phyloP scores from a whole-genome alignment of 2,329 filamentous ascomycete species.

The Talaromyces funiculosus region DNA sequence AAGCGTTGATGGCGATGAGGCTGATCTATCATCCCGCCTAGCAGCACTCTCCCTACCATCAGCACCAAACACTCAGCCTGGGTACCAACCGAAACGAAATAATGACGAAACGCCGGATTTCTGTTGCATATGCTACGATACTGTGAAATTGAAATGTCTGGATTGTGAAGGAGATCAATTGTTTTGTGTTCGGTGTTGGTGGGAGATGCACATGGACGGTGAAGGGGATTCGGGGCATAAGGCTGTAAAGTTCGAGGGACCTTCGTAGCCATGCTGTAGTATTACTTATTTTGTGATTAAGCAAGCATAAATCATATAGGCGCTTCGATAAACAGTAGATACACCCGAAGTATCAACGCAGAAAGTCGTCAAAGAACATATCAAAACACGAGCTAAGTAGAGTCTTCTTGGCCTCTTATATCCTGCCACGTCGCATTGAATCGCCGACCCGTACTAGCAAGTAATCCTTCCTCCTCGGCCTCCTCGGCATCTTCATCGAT shows the following conservation, averaged over 20 bases:
- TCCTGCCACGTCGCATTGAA: constrained; percentile 88
- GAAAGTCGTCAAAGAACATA: neutral
- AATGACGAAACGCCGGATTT: constrained; percentile 40
- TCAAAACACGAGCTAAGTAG: neutral
- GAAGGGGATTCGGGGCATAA: constrained; percentile 62
- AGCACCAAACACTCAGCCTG: constrained; percentile 10
- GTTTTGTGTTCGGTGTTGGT: constrained; percentile 75
- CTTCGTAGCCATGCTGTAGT: constrained; percentile 12
- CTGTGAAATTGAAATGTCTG: constrained; percentile 65
- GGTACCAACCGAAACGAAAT: neutral
- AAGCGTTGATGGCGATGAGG: neutral
- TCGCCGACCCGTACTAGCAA: constrained; percentile 74
- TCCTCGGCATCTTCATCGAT: constrained; percentile 84
- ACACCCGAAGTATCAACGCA: neutral
- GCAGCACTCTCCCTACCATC: constrained; percentile 12
- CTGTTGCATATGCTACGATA: constrained; percentile 78
- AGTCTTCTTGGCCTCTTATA: constrained; percentile 39
- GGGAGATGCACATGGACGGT: constrained; percentile 68
- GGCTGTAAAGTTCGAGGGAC: constrained; percentile 54
- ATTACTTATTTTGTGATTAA: neutral
- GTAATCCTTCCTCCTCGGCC: constrained; percentile 86
- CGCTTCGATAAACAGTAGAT: neutral
- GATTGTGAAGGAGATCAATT: constrained; percentile 63
- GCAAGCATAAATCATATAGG: neutral
- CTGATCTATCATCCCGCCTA: neutral